Evolutionary conservation across 2,329 filamentous ascomycete genomes (phyloP).

Genomic region (Phialophora expanda): DNA sequence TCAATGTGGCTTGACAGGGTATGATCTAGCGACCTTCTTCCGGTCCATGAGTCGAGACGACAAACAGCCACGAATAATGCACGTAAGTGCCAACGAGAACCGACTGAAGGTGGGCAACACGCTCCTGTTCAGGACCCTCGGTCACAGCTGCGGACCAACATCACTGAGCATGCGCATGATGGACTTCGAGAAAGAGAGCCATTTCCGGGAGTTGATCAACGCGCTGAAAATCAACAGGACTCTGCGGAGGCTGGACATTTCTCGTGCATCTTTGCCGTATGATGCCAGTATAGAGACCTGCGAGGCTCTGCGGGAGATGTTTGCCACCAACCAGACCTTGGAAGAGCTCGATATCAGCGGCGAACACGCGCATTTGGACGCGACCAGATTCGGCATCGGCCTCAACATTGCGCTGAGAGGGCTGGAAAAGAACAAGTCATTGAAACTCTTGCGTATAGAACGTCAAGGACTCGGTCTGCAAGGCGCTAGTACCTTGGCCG

Average conservation of each 20-base stretch:
- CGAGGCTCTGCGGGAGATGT: constrained; percentile 65
- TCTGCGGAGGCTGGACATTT: constrained; percentile 69
- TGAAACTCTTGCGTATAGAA: constrained; percentile 68
- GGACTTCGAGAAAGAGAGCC: constrained; percentile 69
- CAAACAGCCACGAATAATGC: constrained; percentile 61
- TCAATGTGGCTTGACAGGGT: constrained; percentile 69
- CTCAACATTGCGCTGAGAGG: constrained; percentile 70
- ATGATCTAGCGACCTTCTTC: constrained; percentile 68
- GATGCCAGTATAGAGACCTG: constrained; percentile 72
- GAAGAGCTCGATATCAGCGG: constrained; percentile 72
- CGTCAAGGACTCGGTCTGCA: constrained; percentile 71
- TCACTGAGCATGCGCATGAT: constrained; percentile 70
- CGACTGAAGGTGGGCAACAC: constrained; percentile 52
- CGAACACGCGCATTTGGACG: constrained; percentile 73
- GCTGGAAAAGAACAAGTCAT: constrained; percentile 65
- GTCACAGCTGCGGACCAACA: constrained; percentile 62
- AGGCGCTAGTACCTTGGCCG: constrained; percentile 71
- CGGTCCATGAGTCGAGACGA: constrained; percentile 63
- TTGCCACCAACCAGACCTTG: constrained; percentile 69
- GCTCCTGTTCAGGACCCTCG: constrained; percentile 51
- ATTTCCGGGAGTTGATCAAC: constrained; percentile 67
- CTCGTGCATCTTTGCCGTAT: constrained; percentile 70
- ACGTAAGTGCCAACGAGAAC: constrained; percentile 70
- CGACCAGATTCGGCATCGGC: constrained; percentile 70
- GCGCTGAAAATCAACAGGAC: constrained; percentile 68